Evolutionary conservation across 2,329 filamentous ascomycete species (phyloP).

Genomic region (Onygenales sp.): DNA sequence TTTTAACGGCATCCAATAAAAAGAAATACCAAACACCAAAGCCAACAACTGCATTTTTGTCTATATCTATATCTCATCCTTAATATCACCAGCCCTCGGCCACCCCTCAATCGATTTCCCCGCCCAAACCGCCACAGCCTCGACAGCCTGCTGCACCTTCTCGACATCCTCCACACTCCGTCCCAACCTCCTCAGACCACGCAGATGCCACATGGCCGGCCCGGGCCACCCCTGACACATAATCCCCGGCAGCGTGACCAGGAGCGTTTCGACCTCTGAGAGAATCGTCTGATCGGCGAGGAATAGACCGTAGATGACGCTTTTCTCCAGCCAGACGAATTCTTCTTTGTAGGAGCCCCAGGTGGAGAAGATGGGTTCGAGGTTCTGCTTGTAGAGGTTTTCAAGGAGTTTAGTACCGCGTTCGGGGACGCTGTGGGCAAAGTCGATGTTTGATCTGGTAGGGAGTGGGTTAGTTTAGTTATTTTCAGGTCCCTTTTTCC

Average conservation of each 20-base stretch:
- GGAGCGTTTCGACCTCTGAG: constrained; percentile 34
- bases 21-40: neutral
- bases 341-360: constrained; percentile 23
- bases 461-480: neutral
- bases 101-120: constrained; percentile 14
- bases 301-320: constrained; percentile 57
- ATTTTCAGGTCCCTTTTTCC: too few relatives aligned
- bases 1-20: neutral
- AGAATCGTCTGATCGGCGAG: constrained; percentile 34
- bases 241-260: constrained; percentile 35
- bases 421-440: constrained; percentile 14
- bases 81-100: constrained; percentile 15
- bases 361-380: constrained; percentile 21
- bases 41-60: neutral
- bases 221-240: constrained; percentile 35
- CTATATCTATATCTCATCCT: constrained; percentile 8
- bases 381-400: constrained; percentile 19
- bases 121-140: constrained; percentile 14
- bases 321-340: constrained; percentile 65
- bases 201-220: constrained; percentile 38
- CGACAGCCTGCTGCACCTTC: constrained; percentile 17
- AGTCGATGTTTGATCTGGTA: constrained; percentile 14
- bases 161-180: constrained; percentile 32
- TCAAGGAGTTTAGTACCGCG: constrained; percentile 22
- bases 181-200: constrained; percentile 33